Percentiles rank a stretch among this genome's conserved stretches.
These are phyloP conservation scores for Aureobasidium musti DNA, from an alignment of 2,329 filamentous ascomycete genomes.

Conservation along the genomic window DNA sequence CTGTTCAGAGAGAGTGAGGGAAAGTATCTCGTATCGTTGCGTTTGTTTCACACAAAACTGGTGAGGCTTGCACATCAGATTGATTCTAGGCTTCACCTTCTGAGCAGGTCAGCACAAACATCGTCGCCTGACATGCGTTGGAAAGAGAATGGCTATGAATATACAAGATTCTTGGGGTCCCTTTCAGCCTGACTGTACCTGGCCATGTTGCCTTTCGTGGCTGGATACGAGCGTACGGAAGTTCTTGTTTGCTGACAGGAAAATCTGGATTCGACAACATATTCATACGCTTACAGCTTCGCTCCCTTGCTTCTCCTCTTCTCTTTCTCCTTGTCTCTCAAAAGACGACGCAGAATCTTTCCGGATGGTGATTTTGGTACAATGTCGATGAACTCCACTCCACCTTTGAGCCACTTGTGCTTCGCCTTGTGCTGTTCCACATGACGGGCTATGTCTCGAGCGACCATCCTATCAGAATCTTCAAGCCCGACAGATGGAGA, in stretches of 20 bases:
- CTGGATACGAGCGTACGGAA: background rate
- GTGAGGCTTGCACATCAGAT: background rate
- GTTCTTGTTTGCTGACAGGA: background rate
- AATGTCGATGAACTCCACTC: conserved; percentile 58
- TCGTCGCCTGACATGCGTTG: background rate
- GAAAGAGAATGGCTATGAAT: background rate
- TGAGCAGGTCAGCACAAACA: background rate
- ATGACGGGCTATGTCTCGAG: conserved; percentile 57
- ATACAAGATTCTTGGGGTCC: background rate
- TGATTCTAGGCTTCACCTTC: background rate
- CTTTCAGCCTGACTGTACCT: background rate
- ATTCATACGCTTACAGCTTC: conserved; percentile 28
- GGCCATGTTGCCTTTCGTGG: background rate
- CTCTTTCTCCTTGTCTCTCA: conserved; percentile 73
- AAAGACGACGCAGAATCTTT: conserved; percentile 61
- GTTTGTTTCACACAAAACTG: background rate
- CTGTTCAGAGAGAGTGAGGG: background rate
- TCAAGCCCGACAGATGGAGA: conserved; percentile 55
- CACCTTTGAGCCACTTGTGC: conserved; percentile 64
- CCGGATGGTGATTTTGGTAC: conserved; percentile 59
- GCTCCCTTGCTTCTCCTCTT: conserved; percentile 43
- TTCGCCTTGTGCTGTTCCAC: conserved; percentile 63
- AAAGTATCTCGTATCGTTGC: background rate
- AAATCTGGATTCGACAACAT: background rate
- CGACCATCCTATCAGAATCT: conserved; percentile 53